Evolutionary conservation across 2,329 filamentous ascomycete genomes (phyloP), one percentile per base, ranked within the genome.

Genomic region (Calcarisporium arbuscula): DNA sequence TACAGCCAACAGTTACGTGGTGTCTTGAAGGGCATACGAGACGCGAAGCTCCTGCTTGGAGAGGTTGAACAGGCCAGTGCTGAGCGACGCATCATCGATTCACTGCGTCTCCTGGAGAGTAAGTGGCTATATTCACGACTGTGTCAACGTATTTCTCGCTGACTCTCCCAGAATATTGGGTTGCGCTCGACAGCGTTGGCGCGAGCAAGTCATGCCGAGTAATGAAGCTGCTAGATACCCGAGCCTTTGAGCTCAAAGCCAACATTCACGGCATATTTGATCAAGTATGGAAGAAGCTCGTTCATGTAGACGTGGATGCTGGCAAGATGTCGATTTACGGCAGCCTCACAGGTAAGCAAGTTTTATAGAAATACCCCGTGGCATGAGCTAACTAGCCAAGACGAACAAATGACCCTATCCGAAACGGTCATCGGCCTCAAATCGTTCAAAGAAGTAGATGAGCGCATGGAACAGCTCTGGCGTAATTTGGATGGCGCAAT

Each of bases 281-380:
- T 28, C 67, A 69, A 35, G 71, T 80, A n/a, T 95, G 88, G 86
- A 73, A 74, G 38, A 64, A 70, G 0, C 64, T 90, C 28, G 64
- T 94, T 10, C 59, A 67, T 2, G 59, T 88, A 14, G 76, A 90
- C 49, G 56, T 65, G 1, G 64, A 73, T 16, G 58, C 64, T 8
- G 63, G 66, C 8, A 68, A 60, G 29, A 60, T 92, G 7, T 69
- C 64, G 1, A 70, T 94, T 21, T 64, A 63, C 18, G 62, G 70
- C 10, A 60, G 58, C 14, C 60, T 67, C 18, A 54, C 73, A 54
- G 67, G 76, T 79, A 56, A 31, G 57, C 31, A 6, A 11, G 9
- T 19, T n/a, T n/a, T n/a, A n/a, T n/a, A n/a, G n/a, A n/a, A n/a
- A n/a, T n/a, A n/a, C n/a, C n/a, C n/a, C n/a, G 11, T 2, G 4